phyloP scores from a whole-genome alignment of 2,329 filamentous ascomycete species.

The Penicillium expansum region DNA sequence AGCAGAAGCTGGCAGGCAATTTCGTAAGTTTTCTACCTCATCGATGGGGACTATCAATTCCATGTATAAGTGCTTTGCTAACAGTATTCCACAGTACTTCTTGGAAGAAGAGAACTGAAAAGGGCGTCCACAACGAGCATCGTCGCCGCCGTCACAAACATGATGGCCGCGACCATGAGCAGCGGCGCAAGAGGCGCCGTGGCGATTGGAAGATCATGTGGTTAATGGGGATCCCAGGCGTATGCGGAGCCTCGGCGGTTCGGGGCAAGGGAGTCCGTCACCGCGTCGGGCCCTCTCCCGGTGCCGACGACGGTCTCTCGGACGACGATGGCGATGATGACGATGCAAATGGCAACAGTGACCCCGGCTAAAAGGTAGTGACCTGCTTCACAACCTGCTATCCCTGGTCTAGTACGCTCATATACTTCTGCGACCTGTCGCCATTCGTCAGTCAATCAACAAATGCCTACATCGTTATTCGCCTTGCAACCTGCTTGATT shows the following conservation, averaged over 20 bases:
- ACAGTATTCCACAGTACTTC: conserved; percentile 64
- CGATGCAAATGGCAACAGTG: conserved; percentile 64
- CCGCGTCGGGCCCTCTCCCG: conserved; percentile 38
- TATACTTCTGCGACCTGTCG: conserved; percentile 6
- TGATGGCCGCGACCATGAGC: conserved; percentile 38
- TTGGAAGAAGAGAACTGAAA: conserved; percentile 79
- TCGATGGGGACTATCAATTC: not conserved
- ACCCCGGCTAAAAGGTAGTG: conserved; percentile 57
- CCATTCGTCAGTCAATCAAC: conserved; percentile 10
- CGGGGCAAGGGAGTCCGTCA: conserved; percentile 31
- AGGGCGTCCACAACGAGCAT: conserved; percentile 53
- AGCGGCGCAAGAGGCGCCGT: conserved; percentile 33
- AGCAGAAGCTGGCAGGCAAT: conserved; percentile 91
- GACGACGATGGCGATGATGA: conserved; percentile 62
- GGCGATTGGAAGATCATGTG: conserved; percentile 33
- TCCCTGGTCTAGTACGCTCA: conserved; percentile 6
- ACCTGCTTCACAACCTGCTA: conserved; percentile 51
- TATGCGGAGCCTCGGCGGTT: conserved; percentile 39
- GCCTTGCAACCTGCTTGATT: conserved; percentile 4
- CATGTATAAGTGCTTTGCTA: conserved; percentile 1
- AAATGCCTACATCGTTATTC: conserved; percentile 7
- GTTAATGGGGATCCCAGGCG: conserved; percentile 44
- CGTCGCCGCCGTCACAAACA: conserved; percentile 37
- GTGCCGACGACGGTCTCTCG: conserved; percentile 53
- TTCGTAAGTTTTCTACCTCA: conserved; percentile 61